Conservation (phyloP, 805 yeast genomes). For the Saccharomyces paradoxus region DNA sequence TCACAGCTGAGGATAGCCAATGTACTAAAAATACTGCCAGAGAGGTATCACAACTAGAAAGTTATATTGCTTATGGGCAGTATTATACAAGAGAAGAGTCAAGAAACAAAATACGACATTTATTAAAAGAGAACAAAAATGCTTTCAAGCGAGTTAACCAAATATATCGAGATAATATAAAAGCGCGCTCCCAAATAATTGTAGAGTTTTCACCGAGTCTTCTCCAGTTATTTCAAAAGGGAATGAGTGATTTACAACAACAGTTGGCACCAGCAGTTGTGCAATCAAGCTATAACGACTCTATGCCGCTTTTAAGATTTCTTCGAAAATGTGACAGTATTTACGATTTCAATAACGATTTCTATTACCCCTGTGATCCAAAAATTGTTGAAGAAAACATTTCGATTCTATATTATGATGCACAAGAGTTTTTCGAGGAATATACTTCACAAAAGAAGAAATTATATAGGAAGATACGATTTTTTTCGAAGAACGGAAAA, state of each 20-base stretch:
- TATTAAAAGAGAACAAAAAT: conserved; percentile 6
- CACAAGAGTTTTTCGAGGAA: conserved; percentile 36
- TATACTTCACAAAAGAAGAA: conserved; percentile 25
- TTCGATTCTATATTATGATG: conserved; percentile 39
- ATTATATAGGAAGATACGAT: conserved; percentile 18
- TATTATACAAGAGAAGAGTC: conserved; percentile 20
- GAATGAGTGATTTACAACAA: conserved; percentile 14
- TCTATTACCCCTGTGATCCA: conserved; percentile 46
- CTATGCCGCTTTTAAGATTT: conserved; percentile 44
- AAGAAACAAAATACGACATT: conserved; percentile 1
- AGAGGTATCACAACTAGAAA: conserved; percentile 4
- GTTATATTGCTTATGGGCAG: conserved; percentile 19
- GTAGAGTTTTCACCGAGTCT: conserved; percentile 34
- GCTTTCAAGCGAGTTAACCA: conserved; percentile 33
- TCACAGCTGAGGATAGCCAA: background rate
- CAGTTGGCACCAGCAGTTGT: conserved; percentile 20
- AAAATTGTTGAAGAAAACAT: conserved; percentile 38
- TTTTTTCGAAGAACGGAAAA: conserved; percentile 19
- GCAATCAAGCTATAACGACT: conserved; percentile 16
- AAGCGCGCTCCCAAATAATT: conserved; percentile 43
- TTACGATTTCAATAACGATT: conserved; percentile 42
- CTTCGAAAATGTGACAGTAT: conserved; percentile 40
- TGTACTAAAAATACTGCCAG: background rate
- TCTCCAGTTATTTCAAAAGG: conserved; percentile 25
- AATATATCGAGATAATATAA: conserved; percentile 38